These are phyloP conservation scores for Plectosphaerella plurivora DNA, from an alignment of 2,329 filamentous ascomycete genomes.

Conservation along the genomic window DNA sequence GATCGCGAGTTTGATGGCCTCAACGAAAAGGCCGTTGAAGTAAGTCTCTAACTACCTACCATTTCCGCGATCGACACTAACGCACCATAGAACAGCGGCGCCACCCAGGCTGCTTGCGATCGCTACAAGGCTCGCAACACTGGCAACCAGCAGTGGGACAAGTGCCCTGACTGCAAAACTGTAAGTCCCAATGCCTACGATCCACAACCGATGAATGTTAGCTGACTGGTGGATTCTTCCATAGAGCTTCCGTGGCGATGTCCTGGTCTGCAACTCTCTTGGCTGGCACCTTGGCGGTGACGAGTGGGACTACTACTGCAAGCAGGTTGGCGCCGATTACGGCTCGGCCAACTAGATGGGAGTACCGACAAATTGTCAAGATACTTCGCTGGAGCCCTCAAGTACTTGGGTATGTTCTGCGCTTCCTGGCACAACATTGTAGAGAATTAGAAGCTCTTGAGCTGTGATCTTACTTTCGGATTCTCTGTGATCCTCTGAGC, in stretches of 20 bases:
- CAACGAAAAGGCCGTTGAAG: background rate
- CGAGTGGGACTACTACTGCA: constrained; percentile 3
- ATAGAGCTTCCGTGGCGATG: background rate
- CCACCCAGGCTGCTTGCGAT: constrained; percentile 1
- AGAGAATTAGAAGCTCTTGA: too few species aligned
- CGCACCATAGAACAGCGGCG: too few species aligned
- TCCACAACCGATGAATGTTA: too few species aligned
- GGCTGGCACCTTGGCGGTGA: constrained; percentile 2
- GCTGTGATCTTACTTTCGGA: too few species aligned
- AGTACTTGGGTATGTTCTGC: too few species aligned
- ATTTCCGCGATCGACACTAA: too few species aligned
- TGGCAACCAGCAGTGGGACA: constrained; percentile 3
- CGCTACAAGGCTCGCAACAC: constrained; percentile 1
- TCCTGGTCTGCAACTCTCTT: constrained; percentile 2
- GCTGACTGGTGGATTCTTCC: too few species aligned
- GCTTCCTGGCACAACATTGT: too few species aligned
- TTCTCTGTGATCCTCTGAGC: too few species aligned
- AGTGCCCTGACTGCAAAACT: background rate
- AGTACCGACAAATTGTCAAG: too few species aligned
- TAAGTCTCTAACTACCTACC: too few species aligned
- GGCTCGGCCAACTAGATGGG: background rate
- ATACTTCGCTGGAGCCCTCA: too few species aligned
- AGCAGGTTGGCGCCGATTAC: background rate
- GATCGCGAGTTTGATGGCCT: background rate
- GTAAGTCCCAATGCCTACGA: background rate